Evolutionary conservation across 495 filamentous ascomycete genomes (phyloP).

Genomic region (Aspergillus bertholletiae): DNA sequence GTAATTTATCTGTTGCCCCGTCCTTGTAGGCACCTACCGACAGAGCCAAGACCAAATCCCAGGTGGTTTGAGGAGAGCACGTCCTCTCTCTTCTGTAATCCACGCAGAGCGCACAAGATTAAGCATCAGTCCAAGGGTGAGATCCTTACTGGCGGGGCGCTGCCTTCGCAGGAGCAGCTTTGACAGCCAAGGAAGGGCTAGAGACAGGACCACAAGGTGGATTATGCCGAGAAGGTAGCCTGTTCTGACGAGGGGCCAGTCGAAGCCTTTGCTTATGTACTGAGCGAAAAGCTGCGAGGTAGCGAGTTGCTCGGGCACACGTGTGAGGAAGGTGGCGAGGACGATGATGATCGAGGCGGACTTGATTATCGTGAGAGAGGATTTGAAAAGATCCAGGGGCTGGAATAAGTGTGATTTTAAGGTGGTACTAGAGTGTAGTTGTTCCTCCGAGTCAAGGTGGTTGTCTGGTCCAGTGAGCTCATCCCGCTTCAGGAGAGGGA

Average conservation of each 20-base stretch:
- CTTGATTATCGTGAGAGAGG: neutral
- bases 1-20: too few relatives aligned
- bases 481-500: neutral
- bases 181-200: conserved; percentile 6
- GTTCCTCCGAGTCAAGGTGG: neutral
- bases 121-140: conserved; percentile 1
- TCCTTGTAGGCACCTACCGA: too few relatives aligned
- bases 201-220: neutral
- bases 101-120: neutral
- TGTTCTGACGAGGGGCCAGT: conserved; percentile 3
- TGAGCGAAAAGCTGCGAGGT: conserved; percentile 8
- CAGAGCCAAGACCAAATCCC: too few relatives aligned
- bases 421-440: neutral
- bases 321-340: conserved; percentile 6
- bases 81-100: neutral
- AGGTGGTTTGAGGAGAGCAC: neutral
- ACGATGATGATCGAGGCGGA: conserved; percentile 3
- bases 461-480: neutral
- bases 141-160: neutral
- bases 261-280: conserved; percentile 9
- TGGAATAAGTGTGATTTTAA: neutral
- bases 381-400: neutral
- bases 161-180: neutral
- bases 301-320: neutral
- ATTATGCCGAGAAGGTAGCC: conserved; percentile 8